Evolutionary conservation across 768 basidiomycete genomes (phyloP).

Genomic region (Suillus weaverae): DNA sequence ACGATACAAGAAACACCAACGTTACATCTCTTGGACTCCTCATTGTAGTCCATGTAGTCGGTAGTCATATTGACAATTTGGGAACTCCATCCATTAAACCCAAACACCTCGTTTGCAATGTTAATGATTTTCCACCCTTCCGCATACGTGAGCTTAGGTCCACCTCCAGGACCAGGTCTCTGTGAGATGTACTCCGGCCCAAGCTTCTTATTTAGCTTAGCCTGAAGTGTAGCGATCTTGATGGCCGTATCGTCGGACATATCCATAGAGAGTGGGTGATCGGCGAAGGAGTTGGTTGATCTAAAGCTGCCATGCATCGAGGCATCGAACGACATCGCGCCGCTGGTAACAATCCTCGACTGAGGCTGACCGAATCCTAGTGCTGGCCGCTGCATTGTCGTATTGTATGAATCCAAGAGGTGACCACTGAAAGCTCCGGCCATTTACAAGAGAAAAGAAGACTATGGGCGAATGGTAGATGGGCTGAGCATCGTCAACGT

Average conservation of each 20-base stretch:
- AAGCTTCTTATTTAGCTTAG: slow-evolving; percentile 81
- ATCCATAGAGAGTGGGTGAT: slow-evolving; percentile 27
- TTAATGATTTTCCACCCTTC: slow-evolving; percentile 99
- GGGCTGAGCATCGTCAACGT: background rate
- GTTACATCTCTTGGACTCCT: slow-evolving; percentile 62
- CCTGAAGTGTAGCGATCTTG: slow-evolving; percentile 73
- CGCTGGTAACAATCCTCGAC: slow-evolving; percentile 44
- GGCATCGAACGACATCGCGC: slow-evolving; percentile 61
- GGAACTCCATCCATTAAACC: slow-evolving; percentile 95
- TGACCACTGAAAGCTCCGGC: slow-evolving; percentile 62
- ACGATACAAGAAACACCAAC: slow-evolving; percentile 85
- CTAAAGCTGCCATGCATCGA: slow-evolving; percentile 53
- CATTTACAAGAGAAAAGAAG: slow-evolving; percentile 36
- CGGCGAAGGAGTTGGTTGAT: slow-evolving; percentile 11
- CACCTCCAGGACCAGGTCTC: slow-evolving; percentile 84
- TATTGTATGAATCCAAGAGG: slow-evolving; percentile 48
- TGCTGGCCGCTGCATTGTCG: slow-evolving; percentile 11
- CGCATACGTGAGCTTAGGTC: slow-evolving; percentile 86
- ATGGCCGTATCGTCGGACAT: slow-evolving; percentile 63
- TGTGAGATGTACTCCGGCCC: slow-evolving; percentile 94
- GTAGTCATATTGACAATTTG: slow-evolving; percentile 71
- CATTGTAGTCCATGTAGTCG: slow-evolving; percentile 75
- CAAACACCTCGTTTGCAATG: slow-evolving; percentile 97
- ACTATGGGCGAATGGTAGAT: background rate
- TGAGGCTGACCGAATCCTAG: slow-evolving; percentile 12